These are phyloP conservation scores for Passiflora organensis DNA, from an alignment of 345 rosid species.

Conservation along the genomic window DNA sequence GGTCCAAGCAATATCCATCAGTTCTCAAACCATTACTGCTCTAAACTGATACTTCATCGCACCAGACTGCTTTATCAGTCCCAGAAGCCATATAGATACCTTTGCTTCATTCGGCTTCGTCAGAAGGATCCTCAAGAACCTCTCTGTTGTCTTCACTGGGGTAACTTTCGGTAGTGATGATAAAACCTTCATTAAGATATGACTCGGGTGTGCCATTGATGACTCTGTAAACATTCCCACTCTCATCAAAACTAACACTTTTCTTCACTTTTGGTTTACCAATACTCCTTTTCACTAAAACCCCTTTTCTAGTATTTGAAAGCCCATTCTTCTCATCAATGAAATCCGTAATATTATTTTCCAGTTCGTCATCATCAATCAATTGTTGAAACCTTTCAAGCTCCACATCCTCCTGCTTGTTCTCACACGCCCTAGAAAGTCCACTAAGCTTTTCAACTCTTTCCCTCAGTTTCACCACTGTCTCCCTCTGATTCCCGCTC, in stretches of 20 bases:
- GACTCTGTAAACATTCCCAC: constrained; percentile 46
- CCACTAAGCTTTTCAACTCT: constrained; percentile 40
- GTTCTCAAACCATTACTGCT: constrained; percentile 18
- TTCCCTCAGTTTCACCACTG: constrained; percentile 36
- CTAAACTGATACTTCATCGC: constrained; percentile 15
- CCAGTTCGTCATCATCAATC: constrained; percentile 28
- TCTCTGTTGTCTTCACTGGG: constrained; percentile 35
- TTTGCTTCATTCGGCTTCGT: constrained; percentile 24
- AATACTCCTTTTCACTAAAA: constrained; percentile 22
- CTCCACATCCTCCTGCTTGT: constrained; percentile 47
- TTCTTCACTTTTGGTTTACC: constrained; percentile 45
- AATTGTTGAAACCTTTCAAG: constrained; percentile 55
- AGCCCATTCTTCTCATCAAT: constrained; percentile 15
- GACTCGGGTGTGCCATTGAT: no score
- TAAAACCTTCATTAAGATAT: constrained; percentile 35
- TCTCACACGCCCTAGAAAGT: constrained; percentile 35
- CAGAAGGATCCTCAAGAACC: constrained; percentile 17
- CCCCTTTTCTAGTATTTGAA: constrained; percentile 27
- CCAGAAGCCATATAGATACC: not conserved
- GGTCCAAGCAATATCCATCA: no score
- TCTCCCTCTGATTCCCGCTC: constrained; percentile 31
- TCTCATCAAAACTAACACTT: constrained; percentile 48
- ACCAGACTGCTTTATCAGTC: not conserved
- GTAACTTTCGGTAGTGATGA: constrained; percentile 27
- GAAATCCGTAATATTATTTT: no score